Conservation (phyloP, 441 rosid species). For the Erysimum cheiri region DNA sequence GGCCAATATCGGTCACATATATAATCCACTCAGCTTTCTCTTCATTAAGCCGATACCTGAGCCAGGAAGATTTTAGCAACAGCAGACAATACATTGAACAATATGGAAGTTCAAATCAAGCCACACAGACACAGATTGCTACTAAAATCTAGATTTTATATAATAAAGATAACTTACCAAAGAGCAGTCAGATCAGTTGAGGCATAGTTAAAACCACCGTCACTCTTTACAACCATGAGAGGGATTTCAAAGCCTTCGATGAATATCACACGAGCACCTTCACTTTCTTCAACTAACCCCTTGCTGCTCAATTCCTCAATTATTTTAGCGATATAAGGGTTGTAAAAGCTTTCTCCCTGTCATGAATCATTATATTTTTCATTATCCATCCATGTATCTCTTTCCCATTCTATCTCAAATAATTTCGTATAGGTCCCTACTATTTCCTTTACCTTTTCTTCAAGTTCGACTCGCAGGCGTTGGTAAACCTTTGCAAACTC, state of each 20-base stretch:
- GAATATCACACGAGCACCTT: conserved; percentile 86
- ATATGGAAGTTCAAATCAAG: conserved; percentile 3
- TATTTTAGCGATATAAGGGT: conserved; percentile 67
- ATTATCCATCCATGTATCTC: conserved; percentile 1
- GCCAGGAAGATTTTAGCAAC: conserved; percentile 29
- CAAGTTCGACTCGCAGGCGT: conserved; percentile 71
- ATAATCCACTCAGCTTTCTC: conserved; percentile 96
- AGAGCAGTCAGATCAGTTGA: conserved; percentile 91
- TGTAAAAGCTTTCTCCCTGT: conserved; percentile 97
- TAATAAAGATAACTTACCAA: conserved; percentile 56
- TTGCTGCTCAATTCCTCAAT: conserved; percentile 54
- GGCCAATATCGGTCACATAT: conserved; percentile 94
- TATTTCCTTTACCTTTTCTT: conserved; percentile 68
- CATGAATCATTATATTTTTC: conserved; percentile 16
- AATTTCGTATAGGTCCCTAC: background rate
- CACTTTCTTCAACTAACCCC: conserved; percentile 80
- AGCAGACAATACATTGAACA: conserved; percentile 8
- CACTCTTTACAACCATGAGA: conserved; percentile 90
- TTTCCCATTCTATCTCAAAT: conserved; percentile 1
- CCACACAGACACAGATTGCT: conserved; percentile 1
- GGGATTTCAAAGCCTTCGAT: conserved; percentile 78
- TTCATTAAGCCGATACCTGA: conserved; percentile 88
- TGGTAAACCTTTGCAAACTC: conserved; percentile 76
- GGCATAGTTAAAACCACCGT: conserved; percentile 92
- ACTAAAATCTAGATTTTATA: background rate